phyloP scores from a whole-genome alignment of 495 filamentous ascomycete genomes.

The Hamigera avellanea region DNA sequence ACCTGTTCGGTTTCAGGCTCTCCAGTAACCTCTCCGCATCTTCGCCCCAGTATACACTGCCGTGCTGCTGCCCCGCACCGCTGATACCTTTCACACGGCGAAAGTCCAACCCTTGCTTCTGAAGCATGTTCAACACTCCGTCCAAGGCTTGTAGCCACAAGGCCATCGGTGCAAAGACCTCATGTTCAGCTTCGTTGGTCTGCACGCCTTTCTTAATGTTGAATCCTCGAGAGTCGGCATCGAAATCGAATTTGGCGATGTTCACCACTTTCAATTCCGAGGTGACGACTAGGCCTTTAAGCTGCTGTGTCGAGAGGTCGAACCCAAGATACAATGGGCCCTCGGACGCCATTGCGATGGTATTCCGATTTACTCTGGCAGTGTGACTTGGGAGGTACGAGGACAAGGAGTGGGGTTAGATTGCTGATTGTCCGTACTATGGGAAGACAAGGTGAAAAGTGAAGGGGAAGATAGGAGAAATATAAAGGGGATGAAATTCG shows the following conservation, averaged over 20 bases:
- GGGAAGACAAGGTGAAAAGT: too few species aligned
- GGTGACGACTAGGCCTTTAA: constrained; percentile 81
- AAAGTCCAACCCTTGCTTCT: constrained; percentile 65
- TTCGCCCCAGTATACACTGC: constrained; percentile 81
- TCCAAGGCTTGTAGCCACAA: constrained; percentile 93
- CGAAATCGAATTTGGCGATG: constrained; percentile 51
- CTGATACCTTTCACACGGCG: constrained; percentile 68
- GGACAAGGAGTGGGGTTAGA: too few species aligned
- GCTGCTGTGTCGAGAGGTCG: constrained; percentile 91
- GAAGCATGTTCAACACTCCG: constrained; percentile 62
- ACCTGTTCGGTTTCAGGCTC: constrained; percentile 44
- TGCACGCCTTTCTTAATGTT: constrained; percentile 79
- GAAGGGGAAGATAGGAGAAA: too few species aligned
- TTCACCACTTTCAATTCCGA: constrained; percentile 44
- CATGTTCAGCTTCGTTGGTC: constrained; percentile 64
- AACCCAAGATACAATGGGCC: constrained; percentile 79
- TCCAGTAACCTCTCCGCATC: constrained; percentile 56
- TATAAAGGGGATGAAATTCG: too few species aligned
- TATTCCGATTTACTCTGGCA: background rate
- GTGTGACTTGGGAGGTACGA: too few species aligned
- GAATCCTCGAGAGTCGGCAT: constrained; percentile 59
- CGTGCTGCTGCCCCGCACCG: constrained; percentile 92
- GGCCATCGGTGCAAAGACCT: constrained; percentile 85
- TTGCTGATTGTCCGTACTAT: too few species aligned
- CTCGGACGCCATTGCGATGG: constrained; percentile 20